These are phyloP conservation scores for Canavalia ensiformis DNA, from an alignment of 306 rosid species.

Conservation along the genomic window DNA sequence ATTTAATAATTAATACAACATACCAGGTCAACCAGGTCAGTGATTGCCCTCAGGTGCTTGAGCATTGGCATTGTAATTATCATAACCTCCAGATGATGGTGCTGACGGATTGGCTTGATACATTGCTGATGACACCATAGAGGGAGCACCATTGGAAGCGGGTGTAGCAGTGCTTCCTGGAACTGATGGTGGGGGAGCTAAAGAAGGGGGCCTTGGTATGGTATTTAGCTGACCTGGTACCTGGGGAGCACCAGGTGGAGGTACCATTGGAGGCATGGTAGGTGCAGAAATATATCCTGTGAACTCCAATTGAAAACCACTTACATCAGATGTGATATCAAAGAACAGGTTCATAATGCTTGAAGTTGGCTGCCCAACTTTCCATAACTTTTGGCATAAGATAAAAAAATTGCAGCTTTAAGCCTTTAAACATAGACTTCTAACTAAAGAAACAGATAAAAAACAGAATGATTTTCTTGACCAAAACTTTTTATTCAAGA, in stretches of 20 bases:
- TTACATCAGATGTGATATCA: constrained; percentile 36
- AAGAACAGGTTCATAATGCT: constrained; percentile 11
- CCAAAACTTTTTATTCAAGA: constrained; percentile 1
- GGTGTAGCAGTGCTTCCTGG: constrained; percentile 55
- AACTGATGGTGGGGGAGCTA: constrained; percentile 56
- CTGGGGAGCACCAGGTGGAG: constrained; percentile 63
- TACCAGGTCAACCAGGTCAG: constrained; percentile 44
- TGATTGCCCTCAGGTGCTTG: constrained; percentile 60
- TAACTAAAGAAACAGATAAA: constrained; percentile 15
- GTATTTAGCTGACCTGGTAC: constrained; percentile 54
- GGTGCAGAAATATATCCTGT: constrained; percentile 57
- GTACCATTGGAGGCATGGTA: constrained; percentile 54
- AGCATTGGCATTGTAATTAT: constrained; percentile 53
- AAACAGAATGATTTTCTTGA: not conserved
- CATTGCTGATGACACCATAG: constrained; percentile 53
- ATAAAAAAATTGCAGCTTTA: constrained; percentile 17
- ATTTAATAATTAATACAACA: not conserved
- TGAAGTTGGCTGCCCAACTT: constrained; percentile 20
- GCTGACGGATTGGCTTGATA: constrained; percentile 53
- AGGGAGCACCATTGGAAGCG: constrained; percentile 59
- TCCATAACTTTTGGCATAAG: constrained; percentile 20
- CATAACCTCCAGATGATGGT: constrained; percentile 58
- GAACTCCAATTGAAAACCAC: constrained; percentile 26
- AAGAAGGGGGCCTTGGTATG: constrained; percentile 56
- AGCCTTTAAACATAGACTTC: not conserved